Percentiles rank a stretch among this genome's conserved stretches.
phyloP scores from a whole-genome alignment of 805 yeast species.

The Candida anglica region DNA sequence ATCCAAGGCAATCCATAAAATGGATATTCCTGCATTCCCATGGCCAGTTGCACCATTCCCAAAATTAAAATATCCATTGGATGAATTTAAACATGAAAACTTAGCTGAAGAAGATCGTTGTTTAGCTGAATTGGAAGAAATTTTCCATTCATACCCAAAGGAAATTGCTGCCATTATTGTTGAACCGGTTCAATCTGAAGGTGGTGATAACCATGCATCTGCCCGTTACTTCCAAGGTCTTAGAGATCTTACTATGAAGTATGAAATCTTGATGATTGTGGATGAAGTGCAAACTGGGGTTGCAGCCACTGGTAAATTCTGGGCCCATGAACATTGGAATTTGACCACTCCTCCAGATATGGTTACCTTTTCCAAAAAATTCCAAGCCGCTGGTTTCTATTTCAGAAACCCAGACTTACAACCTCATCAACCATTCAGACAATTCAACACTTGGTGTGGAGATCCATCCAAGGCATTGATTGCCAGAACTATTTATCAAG shows the following conservation, averaged over 20 bases:
- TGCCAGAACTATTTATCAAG: constrained; percentile 58
- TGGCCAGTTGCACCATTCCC: constrained; percentile 56
- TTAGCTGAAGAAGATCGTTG: constrained; percentile 46
- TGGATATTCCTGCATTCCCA: constrained; percentile 56
- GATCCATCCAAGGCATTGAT: constrained; percentile 67
- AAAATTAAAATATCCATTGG: constrained; percentile 36
- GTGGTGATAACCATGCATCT: constrained; percentile 73
- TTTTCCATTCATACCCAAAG: constrained; percentile 26
- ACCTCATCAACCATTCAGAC: constrained; percentile 62
- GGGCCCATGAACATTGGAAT: constrained; percentile 72
- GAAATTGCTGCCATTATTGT: constrained; percentile 51
- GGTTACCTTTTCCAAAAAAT: constrained; percentile 68
- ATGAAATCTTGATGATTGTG: constrained; percentile 57
- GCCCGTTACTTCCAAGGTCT: constrained; percentile 58
- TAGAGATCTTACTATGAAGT: constrained; percentile 54
- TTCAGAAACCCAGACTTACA: constrained; percentile 56
- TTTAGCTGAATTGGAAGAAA: constrained; percentile 39
- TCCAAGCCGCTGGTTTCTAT: constrained; percentile 71
- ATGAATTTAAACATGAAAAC: constrained; percentile 35
- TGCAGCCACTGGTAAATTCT: constrained; percentile 67
- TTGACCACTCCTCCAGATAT: constrained; percentile 61
- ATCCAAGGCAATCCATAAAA: constrained; percentile 54
- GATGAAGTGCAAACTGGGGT: constrained; percentile 78
- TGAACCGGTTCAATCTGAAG: constrained; percentile 70
- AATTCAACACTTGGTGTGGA: constrained; percentile 78